phyloP scores from a whole-genome alignment of 495 filamentous ascomycete genomes.

The Hyaloscypha variabilis region DNA sequence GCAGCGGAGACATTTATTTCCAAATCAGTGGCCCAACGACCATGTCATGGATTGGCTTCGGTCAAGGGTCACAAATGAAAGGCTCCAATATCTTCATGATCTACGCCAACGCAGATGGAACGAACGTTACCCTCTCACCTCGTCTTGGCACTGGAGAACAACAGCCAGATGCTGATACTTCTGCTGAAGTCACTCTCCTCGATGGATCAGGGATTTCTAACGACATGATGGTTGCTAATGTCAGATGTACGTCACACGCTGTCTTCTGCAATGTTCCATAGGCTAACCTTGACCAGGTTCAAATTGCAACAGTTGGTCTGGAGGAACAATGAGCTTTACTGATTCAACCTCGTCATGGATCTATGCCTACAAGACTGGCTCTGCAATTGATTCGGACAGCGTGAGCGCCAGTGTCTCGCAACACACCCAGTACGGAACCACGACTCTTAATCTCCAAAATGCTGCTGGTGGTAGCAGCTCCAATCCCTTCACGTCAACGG shows the following conservation, averaged over 20 bases:
- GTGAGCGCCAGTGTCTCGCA: constrained; percentile 50
- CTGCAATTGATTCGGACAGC: constrained; percentile 56
- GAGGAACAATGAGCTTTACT: constrained; percentile 26
- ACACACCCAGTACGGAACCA: constrained; percentile 59
- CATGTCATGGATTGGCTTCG: constrained; percentile 66
- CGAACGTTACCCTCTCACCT: constrained; percentile 67
- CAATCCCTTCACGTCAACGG: constrained; percentile 48
- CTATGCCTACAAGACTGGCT: constrained; percentile 62
- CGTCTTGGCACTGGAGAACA: constrained; percentile 55
- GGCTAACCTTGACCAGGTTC: constrained; percentile 30
- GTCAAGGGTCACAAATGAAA: constrained; percentile 62
- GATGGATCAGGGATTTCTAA: constrained; percentile 60
- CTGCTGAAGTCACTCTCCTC: constrained; percentile 56
- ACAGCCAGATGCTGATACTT: constrained; percentile 53
- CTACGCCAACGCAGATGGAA: constrained; percentile 56
- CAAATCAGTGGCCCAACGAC: constrained; percentile 63
- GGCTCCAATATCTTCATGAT: constrained; percentile 72
- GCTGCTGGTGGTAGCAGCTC: constrained; percentile 39
- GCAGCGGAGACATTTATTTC: constrained; percentile 62
- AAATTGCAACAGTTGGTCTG: constrained; percentile 49
- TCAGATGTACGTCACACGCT: constrained; percentile 37
- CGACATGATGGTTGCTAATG: constrained; percentile 63
- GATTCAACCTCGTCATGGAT: constrained; percentile 61
- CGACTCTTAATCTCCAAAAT: constrained; percentile 53
- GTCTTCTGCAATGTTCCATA: neutral